Evolutionary conservation across 495 filamentous ascomycete genomes (phyloP).

Genomic region (Xylaria cubensis): DNA sequence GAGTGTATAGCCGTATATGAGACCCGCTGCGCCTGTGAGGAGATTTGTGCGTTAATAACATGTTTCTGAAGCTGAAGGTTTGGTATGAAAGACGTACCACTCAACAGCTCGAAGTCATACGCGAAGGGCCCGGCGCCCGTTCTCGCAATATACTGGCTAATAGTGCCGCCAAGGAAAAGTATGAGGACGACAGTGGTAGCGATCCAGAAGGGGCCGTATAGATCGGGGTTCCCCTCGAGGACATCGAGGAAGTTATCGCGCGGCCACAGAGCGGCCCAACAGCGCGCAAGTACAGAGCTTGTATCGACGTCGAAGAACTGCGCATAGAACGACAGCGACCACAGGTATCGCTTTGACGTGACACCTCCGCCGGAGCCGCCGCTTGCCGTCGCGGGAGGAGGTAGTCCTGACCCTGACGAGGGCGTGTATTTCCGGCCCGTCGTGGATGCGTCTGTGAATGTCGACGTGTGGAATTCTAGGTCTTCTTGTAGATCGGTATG

Average conservation of each 20-base stretch:
- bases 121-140: conserved; percentile 55
- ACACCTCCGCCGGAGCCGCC: conserved; percentile 50
- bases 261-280: conserved; percentile 83
- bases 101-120: conserved; percentile 88
- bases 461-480: conserved; percentile 96
- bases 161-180: conserved; percentile 91
- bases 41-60: background rate
- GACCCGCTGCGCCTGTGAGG: conserved; percentile 74
- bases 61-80: background rate
- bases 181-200: conserved; percentile 97
- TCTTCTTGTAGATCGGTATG: conserved; percentile 98
- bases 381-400: conserved; percentile 66
- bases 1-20: conserved; percentile 93
- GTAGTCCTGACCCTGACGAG: conserved; percentile 61
- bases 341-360: conserved; percentile 83
- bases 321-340: conserved; percentile 91
- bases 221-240: conserved; percentile 93
- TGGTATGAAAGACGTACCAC: conserved; percentile 50
- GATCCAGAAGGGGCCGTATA: conserved; percentile 97
- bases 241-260: conserved; percentile 94
- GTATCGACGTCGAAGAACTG: conserved; percentile 99
- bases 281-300: conserved; percentile 80
- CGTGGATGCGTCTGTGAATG: conserved; percentile 62
- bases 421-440: conserved; percentile 51
- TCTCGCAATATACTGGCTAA: conserved; percentile 80